phyloP scores from a whole-genome alignment of 441 rosid genomes.

The Populus tomentosa region DNA sequence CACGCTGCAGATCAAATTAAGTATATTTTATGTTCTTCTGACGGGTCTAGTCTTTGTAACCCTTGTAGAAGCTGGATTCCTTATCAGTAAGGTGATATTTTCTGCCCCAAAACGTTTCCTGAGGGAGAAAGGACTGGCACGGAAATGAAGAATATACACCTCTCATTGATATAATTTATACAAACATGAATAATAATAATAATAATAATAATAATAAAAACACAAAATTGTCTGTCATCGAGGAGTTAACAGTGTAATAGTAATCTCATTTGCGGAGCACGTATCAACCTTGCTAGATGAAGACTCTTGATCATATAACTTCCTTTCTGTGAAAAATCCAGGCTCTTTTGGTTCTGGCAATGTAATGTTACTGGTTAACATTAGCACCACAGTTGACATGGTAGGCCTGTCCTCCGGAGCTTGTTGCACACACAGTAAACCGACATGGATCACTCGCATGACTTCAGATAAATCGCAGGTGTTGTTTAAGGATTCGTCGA shows the following conservation, averaged over 20 bases:
- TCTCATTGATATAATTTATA: neutral
- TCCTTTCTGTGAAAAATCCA: slow-evolving; percentile 30
- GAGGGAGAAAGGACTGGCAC: neutral
- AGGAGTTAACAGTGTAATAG: slow-evolving; percentile 23
- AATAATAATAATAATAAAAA: no score
- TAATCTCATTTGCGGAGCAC: slow-evolving; percentile 24
- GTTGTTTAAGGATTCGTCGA: neutral
- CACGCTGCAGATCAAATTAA: no score
- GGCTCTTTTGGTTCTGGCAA: slow-evolving; percentile 35
- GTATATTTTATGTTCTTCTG: no score
- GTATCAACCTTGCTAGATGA: slow-evolving; percentile 15
- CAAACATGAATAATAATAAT: neutral
- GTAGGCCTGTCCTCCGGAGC: slow-evolving; percentile 34
- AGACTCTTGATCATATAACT: slow-evolving; percentile 20
- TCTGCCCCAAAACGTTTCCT: neutral
- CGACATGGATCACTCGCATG: slow-evolving; percentile 31
- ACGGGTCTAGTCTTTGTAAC: neutral
- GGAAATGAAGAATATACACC: neutral
- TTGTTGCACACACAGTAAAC: slow-evolving; percentile 39
- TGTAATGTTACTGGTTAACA: slow-evolving; percentile 31
- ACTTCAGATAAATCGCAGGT: slow-evolving; percentile 12
- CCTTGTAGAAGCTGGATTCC: neutral
- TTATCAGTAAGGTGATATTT: no score
- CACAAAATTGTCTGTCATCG: slow-evolving; percentile 14
- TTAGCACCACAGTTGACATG: slow-evolving; percentile 36